phyloP scores from a whole-genome alignment of 495 filamentous ascomycete genomes.

The Penicillium canescens region DNA sequence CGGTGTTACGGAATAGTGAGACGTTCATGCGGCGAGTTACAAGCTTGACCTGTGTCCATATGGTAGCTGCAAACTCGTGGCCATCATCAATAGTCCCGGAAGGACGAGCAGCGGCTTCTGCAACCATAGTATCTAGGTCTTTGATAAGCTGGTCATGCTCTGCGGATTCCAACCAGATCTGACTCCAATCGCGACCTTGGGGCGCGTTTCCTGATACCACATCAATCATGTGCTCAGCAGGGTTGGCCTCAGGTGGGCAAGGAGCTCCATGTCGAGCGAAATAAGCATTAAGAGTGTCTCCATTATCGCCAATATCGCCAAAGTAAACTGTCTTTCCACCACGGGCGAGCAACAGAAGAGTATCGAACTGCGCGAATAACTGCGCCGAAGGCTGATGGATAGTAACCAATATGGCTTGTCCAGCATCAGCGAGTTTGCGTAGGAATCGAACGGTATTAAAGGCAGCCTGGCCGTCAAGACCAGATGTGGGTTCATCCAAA shows the following conservation, averaged over 20 bases:
- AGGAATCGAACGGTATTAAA: slow-evolving; percentile 67
- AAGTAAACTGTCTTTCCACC: slow-evolving; percentile 76
- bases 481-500: slow-evolving; percentile 76
- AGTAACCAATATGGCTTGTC: slow-evolving; percentile 72
- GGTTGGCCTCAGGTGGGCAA: slow-evolving; percentile 72
- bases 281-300: slow-evolving; percentile 60
- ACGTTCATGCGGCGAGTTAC: background rate
- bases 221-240: slow-evolving; percentile 93
- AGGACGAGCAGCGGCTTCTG: background rate
- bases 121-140: background rate
- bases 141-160: background rate
- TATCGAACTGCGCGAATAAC: slow-evolving; percentile 75
- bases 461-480: slow-evolving; percentile 63
- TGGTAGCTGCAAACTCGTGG: background rate
- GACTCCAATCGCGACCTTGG: background rate
- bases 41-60: background rate
- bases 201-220: slow-evolving; percentile 54
- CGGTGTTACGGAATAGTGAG: background rate
- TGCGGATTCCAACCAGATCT: background rate
- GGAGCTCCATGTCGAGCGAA: slow-evolving; percentile 74
- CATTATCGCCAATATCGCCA: slow-evolving; percentile 61
- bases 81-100: background rate
- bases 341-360: slow-evolving; percentile 63
- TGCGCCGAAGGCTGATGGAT: slow-evolving; percentile 77
- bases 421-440: slow-evolving; percentile 62